Evolutionary conservation across 768 basidiomycete genomes (phyloP).

Genomic region (Trametes villosa): DNA sequence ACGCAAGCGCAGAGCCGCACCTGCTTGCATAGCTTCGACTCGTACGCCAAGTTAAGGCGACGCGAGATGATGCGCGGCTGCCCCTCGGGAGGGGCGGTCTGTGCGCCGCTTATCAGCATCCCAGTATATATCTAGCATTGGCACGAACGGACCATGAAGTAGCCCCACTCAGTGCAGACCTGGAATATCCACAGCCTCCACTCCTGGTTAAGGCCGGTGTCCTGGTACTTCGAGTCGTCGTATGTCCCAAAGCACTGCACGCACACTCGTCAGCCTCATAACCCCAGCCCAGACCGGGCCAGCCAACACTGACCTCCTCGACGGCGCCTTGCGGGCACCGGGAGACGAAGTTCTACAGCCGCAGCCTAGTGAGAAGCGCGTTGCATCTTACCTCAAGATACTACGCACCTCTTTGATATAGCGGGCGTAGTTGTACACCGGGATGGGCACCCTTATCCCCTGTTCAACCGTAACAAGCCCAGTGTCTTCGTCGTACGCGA

Average conservation of each 20-base stretch:
- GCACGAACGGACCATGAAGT: slow-evolving; percentile 67
- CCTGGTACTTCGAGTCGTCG: slow-evolving; percentile 66
- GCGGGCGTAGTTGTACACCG: slow-evolving; percentile 72
- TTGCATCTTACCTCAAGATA: slow-evolving; percentile 42
- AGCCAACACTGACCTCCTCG: slow-evolving; percentile 55
- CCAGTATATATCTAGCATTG: not conserved
- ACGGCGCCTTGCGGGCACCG: slow-evolving; percentile 57
- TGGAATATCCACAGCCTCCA: slow-evolving; percentile 94
- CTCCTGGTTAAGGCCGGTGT: slow-evolving; percentile 62
- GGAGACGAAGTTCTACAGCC: slow-evolving; percentile 55
- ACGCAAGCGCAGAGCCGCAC: slow-evolving; percentile 38
- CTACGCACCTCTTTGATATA: slow-evolving; percentile 62
- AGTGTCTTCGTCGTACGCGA: slow-evolving; percentile 52
- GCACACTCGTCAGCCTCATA: not conserved
- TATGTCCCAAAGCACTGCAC: slow-evolving; percentile 85
- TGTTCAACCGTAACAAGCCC: slow-evolving; percentile 50
- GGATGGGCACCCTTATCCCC: slow-evolving; percentile 56
- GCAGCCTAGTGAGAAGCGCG: too few species aligned
- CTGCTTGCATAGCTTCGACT: slow-evolving; percentile 68
- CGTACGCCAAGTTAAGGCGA: slow-evolving; percentile 72
- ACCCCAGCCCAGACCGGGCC: not conserved
- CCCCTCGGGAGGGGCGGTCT: slow-evolving; percentile 73
- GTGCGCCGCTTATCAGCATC: not conserved
- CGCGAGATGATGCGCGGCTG: slow-evolving; percentile 80
- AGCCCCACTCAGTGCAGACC: slow-evolving; percentile 96